A percentile compares a stretch with the other conserved stretches of the same genome.
These are phyloP conservation scores for Fusarium xylarioides DNA, from an alignment of 2,329 filamentous ascomycete species.

Conservation along the genomic window DNA sequence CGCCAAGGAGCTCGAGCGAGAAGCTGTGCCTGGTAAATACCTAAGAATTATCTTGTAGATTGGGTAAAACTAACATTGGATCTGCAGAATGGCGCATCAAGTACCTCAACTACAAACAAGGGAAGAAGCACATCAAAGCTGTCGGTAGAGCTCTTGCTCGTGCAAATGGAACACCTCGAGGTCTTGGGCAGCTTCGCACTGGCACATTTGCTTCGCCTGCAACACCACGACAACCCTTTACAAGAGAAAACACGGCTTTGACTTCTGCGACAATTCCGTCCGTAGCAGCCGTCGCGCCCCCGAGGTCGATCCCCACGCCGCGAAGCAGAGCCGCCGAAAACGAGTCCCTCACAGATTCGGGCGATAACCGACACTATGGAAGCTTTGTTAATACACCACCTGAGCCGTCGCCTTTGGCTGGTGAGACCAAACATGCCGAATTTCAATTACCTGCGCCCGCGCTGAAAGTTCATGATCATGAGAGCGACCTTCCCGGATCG, in stretches of 20 bases:
- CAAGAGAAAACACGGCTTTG: slow-evolving; percentile 8
- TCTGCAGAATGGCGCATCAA: slow-evolving; percentile 84
- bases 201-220: slow-evolving; percentile 41
- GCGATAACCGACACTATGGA: slow-evolving; percentile 59
- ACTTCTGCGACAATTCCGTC: slow-evolving; percentile 13
- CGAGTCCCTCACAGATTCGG: slow-evolving; percentile 52
- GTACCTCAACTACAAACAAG: slow-evolving; percentile 94
- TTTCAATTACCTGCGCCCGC: slow-evolving; percentile 66
- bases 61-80: slow-evolving; percentile 6
- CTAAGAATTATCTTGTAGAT: background rate
- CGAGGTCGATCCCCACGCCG: slow-evolving; percentile 34
- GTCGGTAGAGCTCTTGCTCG: slow-evolving; percentile 76
- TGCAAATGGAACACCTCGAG: slow-evolving; percentile 62
- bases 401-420: slow-evolving; percentile 38
- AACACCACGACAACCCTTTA: slow-evolving; percentile 30
- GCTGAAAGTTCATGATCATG: slow-evolving; percentile 50
- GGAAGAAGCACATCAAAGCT: slow-evolving; percentile 93
- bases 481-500: slow-evolving; percentile 33
- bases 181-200: slow-evolving; percentile 47
- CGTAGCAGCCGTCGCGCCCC: slow-evolving; percentile 13
- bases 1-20: slow-evolving; percentile 82
- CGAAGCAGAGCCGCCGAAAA: slow-evolving; percentile 46
- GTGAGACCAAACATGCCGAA: slow-evolving; percentile 39
- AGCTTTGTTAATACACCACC: slow-evolving; percentile 60
- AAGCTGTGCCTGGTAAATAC: slow-evolving; percentile 79